Evolutionary conservation across 1,284 basidiomycete species (phyloP).

Genomic region (Cryptococcus depauperatus): DNA sequence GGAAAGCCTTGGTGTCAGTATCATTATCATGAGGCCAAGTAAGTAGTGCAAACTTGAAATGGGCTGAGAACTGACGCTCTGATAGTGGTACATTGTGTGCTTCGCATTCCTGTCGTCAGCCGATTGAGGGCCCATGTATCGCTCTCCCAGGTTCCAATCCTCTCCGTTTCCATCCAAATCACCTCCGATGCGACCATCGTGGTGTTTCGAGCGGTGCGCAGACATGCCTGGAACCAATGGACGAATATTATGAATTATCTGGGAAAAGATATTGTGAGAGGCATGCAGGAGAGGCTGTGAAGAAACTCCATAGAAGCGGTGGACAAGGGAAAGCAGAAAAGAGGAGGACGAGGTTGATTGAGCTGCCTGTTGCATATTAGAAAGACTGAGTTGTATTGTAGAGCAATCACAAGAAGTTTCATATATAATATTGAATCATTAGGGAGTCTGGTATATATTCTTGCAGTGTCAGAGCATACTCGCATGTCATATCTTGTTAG

Average conservation of each 20-base stretch:
- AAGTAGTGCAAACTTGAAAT: conserved; percentile 18
- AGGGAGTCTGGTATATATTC: too few relatives aligned
- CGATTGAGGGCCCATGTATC: conserved; percentile 83
- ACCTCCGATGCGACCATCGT: conserved; percentile 54
- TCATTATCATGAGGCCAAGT: conserved; percentile 81
- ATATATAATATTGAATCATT: too few relatives aligned
- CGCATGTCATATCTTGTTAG: too few relatives aligned
- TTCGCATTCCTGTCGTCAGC: conserved; percentile 64
- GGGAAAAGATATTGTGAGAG: conserved; percentile 71
- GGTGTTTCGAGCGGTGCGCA: conserved; percentile 46
- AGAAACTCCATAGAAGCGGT: neutral
- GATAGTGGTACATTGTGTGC: conserved; percentile 65
- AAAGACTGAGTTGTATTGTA: neutral
- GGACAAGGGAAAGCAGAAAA: conserved; percentile 43
- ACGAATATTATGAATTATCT: conserved; percentile 77
- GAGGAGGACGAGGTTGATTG: conserved; percentile 41
- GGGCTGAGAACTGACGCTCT: neutral
- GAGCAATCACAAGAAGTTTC: too few relatives aligned
- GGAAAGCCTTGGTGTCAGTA: conserved; percentile 79
- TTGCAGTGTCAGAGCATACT: too few relatives aligned
- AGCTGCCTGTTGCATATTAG: conserved; percentile 16
- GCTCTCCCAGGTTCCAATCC: conserved; percentile 59
- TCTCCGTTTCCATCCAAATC: conserved; percentile 73
- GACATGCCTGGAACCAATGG: conserved; percentile 31
- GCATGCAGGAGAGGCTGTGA: conserved; percentile 49